These are phyloP conservation scores for Mariannaea sp. DNA, from an alignment of 2,329 filamentous ascomycete genomes.

Conservation along the genomic window DNA sequence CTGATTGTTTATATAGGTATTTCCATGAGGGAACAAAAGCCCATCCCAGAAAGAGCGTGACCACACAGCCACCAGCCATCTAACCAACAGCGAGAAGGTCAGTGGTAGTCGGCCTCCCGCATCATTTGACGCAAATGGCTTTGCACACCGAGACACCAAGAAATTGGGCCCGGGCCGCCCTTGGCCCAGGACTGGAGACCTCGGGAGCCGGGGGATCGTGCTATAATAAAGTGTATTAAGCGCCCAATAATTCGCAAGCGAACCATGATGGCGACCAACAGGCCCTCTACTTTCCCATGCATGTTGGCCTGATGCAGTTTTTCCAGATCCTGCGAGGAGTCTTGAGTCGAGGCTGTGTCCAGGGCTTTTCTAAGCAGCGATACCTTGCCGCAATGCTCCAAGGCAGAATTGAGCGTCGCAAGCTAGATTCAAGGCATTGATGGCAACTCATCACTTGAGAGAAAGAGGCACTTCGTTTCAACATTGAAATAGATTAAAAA, in stretches of 20 bases:
- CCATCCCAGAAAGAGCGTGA: no score
- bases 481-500: no score
- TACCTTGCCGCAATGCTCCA: background rate
- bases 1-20: no score
- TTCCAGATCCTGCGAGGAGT: background rate
- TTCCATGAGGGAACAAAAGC: no score
- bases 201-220: background rate
- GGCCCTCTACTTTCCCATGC: background rate
- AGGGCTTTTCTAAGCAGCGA: background rate
- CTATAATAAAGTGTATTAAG: background rate
- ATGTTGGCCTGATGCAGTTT: background rate
- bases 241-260: background rate
- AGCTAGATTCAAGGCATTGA: background rate
- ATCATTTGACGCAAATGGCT: no score
- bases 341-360: background rate
- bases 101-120: background rate
- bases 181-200: background rate
- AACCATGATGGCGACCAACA: background rate
- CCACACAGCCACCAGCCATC: no score
- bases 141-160: no score
- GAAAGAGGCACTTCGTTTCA: no score
- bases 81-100: background rate
- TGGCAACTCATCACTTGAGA: no score
- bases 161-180: no score
- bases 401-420: background rate